Evolutionary conservation across 2,329 filamentous ascomycete species (phyloP).

Genomic region (Zymoseptoria ardabiliae): DNA sequence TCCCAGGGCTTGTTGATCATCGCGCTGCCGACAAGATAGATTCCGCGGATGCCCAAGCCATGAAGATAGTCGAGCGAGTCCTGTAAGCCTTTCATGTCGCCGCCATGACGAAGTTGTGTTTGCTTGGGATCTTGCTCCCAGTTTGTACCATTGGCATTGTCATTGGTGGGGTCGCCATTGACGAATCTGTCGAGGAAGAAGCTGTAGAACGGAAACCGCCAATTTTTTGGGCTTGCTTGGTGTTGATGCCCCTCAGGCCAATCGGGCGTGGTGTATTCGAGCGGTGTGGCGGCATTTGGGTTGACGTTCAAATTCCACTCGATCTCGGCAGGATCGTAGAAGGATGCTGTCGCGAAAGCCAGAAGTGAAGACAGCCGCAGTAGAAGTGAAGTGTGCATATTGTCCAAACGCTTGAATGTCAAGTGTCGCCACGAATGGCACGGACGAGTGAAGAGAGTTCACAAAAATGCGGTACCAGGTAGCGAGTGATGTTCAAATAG

Average conservation of each 20-base stretch:
- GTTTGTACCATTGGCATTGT: conserved; percentile 53
- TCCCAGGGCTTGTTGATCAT: conserved; percentile 60
- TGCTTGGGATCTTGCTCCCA: conserved; percentile 55
- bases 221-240: conserved; percentile 52
- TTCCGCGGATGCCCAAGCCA: conserved; percentile 54
- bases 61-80: conserved; percentile 58
- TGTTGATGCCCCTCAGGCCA: conserved; percentile 40
- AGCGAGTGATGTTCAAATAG: not conserved
- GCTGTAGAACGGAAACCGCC: conserved; percentile 60
- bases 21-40: conserved; percentile 58
- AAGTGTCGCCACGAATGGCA: conserved; percentile 15
- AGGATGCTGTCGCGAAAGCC: conserved; percentile 20
- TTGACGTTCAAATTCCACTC: conserved; percentile 58
- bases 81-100: conserved; percentile 51
- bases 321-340: conserved; percentile 44
- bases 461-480: not conserved
- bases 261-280: conserved; percentile 46
- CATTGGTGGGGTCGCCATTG: conserved; percentile 58
- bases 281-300: conserved; percentile 45
- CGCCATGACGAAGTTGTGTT: conserved; percentile 57
- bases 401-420: conserved; percentile 6
- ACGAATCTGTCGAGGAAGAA: conserved; percentile 58
- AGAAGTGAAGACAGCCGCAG: conserved; percentile 18
- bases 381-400: conserved; percentile 20
- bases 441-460: not conserved